Evolutionary conservation across 2,329 filamentous ascomycete genomes (phyloP), one percentile per base, ranked within the genome.

Genomic region (Ustulina deusta): DNA sequence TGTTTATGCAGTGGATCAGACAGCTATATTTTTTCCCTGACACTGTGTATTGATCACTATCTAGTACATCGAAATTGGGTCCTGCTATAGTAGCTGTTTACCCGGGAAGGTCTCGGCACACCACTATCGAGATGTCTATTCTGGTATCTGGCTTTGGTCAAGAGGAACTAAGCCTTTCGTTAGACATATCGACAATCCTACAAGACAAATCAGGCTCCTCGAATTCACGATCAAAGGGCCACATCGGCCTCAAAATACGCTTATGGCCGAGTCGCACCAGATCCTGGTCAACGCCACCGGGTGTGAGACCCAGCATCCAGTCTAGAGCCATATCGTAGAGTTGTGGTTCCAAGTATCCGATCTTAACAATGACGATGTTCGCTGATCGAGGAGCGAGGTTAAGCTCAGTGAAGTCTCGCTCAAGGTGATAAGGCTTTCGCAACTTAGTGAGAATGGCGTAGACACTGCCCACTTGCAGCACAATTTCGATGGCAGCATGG

Each of bases 301-400:
- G 84, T 0, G 85, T 87, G 17, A 87, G 76, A 0, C 78, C 85
- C 1, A 87, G 78, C 81, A 86, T 86, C 85, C 85, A 87, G 61
- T 83, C 84, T 7, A 78, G 78, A 0, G 84, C 82, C 84, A 87
- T 87, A 58, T 81, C 81, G 66, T 85, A 86, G 4, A 87, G 75
- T 71, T 87, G 82, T 3, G 85, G 85, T 72, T 87, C 85, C 1
- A 87, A 74, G 64, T 87, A 87, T 17, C 85, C 85, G 51, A 87
- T 87, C 74, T 87, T 87, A 27, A 87, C 84, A 49, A 87, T 81
- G 0, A 87, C 84, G 25, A 87, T 81, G 68, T 85, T 83, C 0
- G 81, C 80, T 4, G 78, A 71, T 1, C 84, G 80, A 1, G 85
- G 84, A 9, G 75, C 54, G 0, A 87, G 80, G 49, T 81, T 65